Percentiles rank a stretch among this genome's conserved stretches.
phyloP scores from a whole-genome alignment of 108 stramenopile species.

The Skeletonema costatum region DNA sequence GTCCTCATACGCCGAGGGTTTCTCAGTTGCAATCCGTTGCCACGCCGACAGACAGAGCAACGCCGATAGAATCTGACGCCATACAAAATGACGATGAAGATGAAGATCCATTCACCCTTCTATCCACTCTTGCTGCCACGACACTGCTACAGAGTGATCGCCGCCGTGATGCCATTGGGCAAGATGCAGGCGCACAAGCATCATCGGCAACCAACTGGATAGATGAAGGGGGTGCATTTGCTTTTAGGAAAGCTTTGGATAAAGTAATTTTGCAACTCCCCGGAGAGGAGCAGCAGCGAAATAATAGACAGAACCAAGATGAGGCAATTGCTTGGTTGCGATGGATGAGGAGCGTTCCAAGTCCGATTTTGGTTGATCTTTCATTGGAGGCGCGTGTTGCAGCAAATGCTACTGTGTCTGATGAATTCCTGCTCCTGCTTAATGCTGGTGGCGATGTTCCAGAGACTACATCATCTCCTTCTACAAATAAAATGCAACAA shows the following conservation, averaged over 20 bases:
- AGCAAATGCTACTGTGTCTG: slow-evolving; percentile 46
- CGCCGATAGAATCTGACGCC: background rate
- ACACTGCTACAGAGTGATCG: slow-evolving; percentile 71
- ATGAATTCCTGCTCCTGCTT: slow-evolving; percentile 23
- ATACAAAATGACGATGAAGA: background rate
- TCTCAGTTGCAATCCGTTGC: background rate
- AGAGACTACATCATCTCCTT: background rate
- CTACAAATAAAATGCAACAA: slow-evolving; percentile 23
- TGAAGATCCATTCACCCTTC: slow-evolving; percentile 52
- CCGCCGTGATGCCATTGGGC: slow-evolving; percentile 56
- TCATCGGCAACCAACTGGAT: slow-evolving; percentile 78
- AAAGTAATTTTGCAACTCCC: slow-evolving; percentile 27
- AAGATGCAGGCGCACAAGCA: slow-evolving; percentile 41
- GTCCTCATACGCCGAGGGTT: background rate
- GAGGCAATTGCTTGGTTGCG: slow-evolving; percentile 59
- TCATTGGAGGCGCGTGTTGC: slow-evolving; percentile 49
- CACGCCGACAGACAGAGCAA: background rate
- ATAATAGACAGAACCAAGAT: slow-evolving; percentile 36
- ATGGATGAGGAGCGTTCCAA: slow-evolving; percentile 68
- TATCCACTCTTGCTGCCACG: slow-evolving; percentile 51
- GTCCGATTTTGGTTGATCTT: slow-evolving; percentile 61
- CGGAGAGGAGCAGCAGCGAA: background rate
- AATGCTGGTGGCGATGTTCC: slow-evolving; percentile 15
- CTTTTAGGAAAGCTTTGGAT: slow-evolving; percentile 56
- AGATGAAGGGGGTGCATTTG: slow-evolving; percentile 65